Evolutionary conservation across 345 rosid species (phyloP).

Genomic region (Murraya koenigii): DNA sequence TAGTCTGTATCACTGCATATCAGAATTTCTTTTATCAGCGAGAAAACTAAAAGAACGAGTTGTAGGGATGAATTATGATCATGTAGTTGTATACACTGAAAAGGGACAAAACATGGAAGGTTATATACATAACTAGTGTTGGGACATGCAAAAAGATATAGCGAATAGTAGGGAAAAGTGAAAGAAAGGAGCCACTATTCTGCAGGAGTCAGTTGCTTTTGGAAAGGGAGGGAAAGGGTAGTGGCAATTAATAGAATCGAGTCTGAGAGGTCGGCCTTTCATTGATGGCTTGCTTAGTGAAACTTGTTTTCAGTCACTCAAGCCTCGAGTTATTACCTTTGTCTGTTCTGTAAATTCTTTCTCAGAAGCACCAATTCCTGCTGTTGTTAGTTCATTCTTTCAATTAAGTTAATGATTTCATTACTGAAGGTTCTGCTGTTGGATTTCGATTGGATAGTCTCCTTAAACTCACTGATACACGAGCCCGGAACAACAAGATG

Average conservation of each 20-base stretch:
- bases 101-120: not conserved
- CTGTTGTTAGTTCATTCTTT: slow-evolving; percentile 6
- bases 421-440: slow-evolving; percentile 69
- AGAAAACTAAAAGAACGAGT: not conserved
- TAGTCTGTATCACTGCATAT: not conserved
- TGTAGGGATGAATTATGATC: not conserved
- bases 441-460: slow-evolving; percentile 93
- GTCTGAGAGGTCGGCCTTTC: not conserved
- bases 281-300: slow-evolving; percentile 1
- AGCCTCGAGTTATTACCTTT: not conserved
- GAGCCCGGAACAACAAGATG: slow-evolving; percentile 77
- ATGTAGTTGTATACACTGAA: not conserved
- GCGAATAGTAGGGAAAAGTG: not conserved
- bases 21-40: not conserved
- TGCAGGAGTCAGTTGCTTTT: not conserved
- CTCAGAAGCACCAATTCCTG: not conserved
- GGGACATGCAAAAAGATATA: not conserved
- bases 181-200: not conserved
- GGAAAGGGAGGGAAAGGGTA: not conserved
- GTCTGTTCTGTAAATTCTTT: not conserved
- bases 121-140: not conserved
- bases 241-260: not conserved
- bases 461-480: slow-evolving; percentile 82
- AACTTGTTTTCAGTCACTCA: not conserved
- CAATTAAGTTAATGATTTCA: not conserved